Base-by-base conservation (phyloP, 1,284 basidiomycete species). In the Ceratobasidium sp. region DNA sequence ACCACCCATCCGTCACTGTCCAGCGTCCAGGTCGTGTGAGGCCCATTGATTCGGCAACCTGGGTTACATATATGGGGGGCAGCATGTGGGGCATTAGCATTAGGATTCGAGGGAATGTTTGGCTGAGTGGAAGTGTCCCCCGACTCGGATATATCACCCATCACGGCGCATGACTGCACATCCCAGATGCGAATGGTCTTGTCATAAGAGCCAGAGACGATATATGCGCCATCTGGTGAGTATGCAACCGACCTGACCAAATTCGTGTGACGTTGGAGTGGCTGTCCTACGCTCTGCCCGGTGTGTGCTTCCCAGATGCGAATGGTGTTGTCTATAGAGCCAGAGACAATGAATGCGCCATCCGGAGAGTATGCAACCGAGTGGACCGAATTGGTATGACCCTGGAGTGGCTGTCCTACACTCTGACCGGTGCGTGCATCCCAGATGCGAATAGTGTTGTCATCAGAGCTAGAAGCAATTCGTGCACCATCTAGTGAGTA, bases 111-210 rank as follows among this genome's bases (percentile, higher is more conserved):
- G 15, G 52, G 25, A n/a, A 56, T 7, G 11, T 1, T 51, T 51
- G 49, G 8, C 6, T 15, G 29, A 51, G n/a, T 15, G 13, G 49
- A 51, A 51, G 8, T 17, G 49, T 51, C 3, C 49, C 49, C 37
- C 1, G 37, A n/a, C 25, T 57, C 22, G n/a, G 49, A 1, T 11
- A n/a, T 51, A n/a, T 51, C 13, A 15, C n/a, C 22, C 17, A 56
- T 29, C 7, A 9, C 9, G 1, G 1, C 25, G 15, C 66, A 51
- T 37, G 76, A 51, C 4, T 51, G 13, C 19, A 57, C 54, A 17
- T 71, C 46, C 76, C 76, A 77, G 1, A 77, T 13, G n/a, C 51
- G 75, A 13, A 69, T 59, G 25, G 65, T 76, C 1, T 13, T n/a
- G 75, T 76, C 75, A 1, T 1, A 0, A 6, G 66, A 76, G 1